Conservation (phyloP, 352 stramenopile genomes). For the Phytophthora macrochlamydospora region DNA sequence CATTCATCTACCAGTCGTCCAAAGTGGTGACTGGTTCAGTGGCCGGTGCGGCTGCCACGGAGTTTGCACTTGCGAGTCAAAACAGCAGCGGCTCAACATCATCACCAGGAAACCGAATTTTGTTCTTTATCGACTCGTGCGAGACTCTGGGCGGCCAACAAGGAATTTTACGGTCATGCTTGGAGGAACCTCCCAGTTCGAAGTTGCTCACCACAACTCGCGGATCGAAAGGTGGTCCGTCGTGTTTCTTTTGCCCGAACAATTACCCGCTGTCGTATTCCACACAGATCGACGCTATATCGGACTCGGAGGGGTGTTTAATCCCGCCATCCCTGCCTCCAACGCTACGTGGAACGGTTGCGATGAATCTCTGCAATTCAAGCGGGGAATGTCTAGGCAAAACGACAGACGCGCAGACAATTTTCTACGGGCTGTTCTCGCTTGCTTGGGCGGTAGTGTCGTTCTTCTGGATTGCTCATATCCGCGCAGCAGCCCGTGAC, state of each 20-base stretch:
- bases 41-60: background rate
- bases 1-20: slow-evolving; percentile 45
- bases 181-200: slow-evolving; percentile 23
- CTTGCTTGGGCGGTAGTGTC: slow-evolving; percentile 37
- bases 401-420: slow-evolving; percentile 17
- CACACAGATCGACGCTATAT: slow-evolving; percentile 17
- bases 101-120: slow-evolving; percentile 21
- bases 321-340: slow-evolving; percentile 27
- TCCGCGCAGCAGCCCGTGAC: slow-evolving; percentile 44
- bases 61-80: slow-evolving; percentile 2
- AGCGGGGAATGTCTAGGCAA: slow-evolving; percentile 43
- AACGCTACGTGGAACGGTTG: slow-evolving; percentile 42
- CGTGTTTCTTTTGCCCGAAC: slow-evolving; percentile 57
- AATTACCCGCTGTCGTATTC: slow-evolving; percentile 30
- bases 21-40: slow-evolving; percentile 30
- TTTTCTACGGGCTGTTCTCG: slow-evolving; percentile 42
- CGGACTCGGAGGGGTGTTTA: slow-evolving; percentile 25
- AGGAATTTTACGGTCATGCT: slow-evolving; percentile 58
- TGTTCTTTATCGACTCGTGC: slow-evolving; percentile 61
- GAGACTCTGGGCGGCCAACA: slow-evolving; percentile 49
- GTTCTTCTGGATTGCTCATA: slow-evolving; percentile 61
- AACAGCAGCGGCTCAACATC: background rate
- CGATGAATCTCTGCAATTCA: slow-evolving; percentile 60
- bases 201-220: background rate
- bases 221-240: background rate